These are phyloP conservation scores for Mortierella sp. DNA, from an alignment of 371 early-diverging fungal genomes.

Conservation along the genomic window DNA sequence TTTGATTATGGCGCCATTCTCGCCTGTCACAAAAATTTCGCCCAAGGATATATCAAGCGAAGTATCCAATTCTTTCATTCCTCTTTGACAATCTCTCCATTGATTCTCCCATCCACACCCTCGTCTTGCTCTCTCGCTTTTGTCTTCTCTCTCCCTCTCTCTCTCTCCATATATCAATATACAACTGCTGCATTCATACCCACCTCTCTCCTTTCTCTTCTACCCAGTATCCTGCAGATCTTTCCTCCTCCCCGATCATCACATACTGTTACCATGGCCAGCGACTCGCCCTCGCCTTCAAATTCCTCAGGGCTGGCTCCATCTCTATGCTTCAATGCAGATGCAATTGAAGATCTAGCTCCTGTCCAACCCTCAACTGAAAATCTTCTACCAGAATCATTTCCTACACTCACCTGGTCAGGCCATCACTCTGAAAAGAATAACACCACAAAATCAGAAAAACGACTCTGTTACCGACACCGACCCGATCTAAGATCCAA, in stretches of 20 bases:
- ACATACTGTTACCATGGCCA: constrained; percentile 13
- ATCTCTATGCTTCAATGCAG: constrained; percentile 50
- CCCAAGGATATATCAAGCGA: not conserved
- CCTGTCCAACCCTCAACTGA: constrained; percentile 41
- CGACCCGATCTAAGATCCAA: constrained; percentile 47
- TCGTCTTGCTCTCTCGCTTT: not conserved
- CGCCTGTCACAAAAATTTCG: constrained; percentile 7
- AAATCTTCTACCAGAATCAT: constrained; percentile 30
- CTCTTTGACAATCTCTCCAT: not conserved
- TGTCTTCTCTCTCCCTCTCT: not conserved
- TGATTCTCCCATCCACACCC: not conserved
- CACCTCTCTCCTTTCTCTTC: not conserved
- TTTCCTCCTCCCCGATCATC: not conserved
- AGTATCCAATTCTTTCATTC: not conserved
- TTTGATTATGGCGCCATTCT: constrained; percentile 24
- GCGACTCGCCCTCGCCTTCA: constrained; percentile 46
- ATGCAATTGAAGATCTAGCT: constrained; percentile 50
- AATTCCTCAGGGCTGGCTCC: constrained; percentile 42
- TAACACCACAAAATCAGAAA: constrained; percentile 28
- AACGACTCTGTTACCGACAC: constrained; percentile 54
- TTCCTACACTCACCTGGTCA: constrained; percentile 54
- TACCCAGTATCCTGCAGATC: too few species aligned
- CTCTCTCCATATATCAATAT: not conserved
- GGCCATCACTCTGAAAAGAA: constrained; percentile 24
- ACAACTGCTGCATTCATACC: not conserved